Conservation (phyloP, 139 green algal species). For the Mesostigma viride region DNA sequence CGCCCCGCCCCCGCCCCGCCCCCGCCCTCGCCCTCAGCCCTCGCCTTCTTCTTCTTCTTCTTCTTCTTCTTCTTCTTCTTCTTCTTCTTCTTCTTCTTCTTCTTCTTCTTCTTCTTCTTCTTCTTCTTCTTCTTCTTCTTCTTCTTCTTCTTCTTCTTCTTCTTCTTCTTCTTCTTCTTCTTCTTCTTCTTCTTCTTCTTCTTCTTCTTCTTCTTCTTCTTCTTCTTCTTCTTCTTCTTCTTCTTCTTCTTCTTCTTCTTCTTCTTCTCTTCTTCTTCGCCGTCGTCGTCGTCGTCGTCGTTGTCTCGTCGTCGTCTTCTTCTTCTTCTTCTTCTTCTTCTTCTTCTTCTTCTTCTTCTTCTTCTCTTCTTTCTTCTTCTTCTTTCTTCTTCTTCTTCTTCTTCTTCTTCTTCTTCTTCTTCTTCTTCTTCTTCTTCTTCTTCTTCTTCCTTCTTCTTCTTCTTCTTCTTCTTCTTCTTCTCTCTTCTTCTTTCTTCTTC, state of each 20-base stretch:
- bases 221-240: neutral
- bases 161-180: constrained; percentile 6
- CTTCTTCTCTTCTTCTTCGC: neutral
- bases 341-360: neutral
- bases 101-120: constrained; percentile 9
- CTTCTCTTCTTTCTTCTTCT: constrained; percentile 5
- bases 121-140: constrained; percentile 9
- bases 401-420: neutral
- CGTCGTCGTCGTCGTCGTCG: neutral
- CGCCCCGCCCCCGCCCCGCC: too few relatives aligned
- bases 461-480: neutral
- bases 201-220: neutral
- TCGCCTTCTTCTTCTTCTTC: constrained; percentile 7
- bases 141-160: constrained; percentile 9
- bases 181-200: constrained; percentile 8
- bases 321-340: neutral
- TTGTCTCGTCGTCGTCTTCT: neutral
- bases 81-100: constrained; percentile 9
- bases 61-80: constrained; percentile 9
- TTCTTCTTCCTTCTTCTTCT: neutral
- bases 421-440: neutral
- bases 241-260: neutral
- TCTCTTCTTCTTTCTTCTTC: neutral
- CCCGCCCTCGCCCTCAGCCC: too few relatives aligned
- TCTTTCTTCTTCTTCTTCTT: neutral